A percentile compares a stretch with the other conserved stretches of the same genome.
These are phyloP conservation scores for Ensete glaucum DNA, from an alignment of 176 grass and related monocot genomes.

Conservation along the genomic window DNA sequence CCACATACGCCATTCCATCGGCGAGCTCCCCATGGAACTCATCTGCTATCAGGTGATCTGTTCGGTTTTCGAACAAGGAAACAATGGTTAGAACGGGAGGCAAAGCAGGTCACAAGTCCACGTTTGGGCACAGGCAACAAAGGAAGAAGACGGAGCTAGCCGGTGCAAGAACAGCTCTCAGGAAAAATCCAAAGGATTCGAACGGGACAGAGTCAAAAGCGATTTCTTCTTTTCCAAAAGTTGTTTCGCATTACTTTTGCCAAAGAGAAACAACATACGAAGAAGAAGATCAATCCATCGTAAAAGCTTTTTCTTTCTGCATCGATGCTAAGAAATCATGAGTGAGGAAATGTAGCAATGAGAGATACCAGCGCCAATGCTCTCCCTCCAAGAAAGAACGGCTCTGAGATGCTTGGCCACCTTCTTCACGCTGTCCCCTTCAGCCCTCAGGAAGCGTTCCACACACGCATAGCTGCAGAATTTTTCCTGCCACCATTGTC, in stretches of 20 bases:
- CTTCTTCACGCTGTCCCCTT: slow-evolving; percentile 77
- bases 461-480: slow-evolving; percentile 91
- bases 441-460: slow-evolving; percentile 53
- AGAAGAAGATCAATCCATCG: background rate
- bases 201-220: background rate
- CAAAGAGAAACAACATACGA: background rate
- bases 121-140: no score
- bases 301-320: no score
- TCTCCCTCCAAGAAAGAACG: slow-evolving; percentile 87
- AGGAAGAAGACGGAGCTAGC: no score
- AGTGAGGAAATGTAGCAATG: background rate
- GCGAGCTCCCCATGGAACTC: slow-evolving; percentile 82
- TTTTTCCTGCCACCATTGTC: slow-evolving; percentile 38
- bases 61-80: background rate
- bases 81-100: background rate
- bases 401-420: slow-evolving; percentile 73
- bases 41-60: slow-evolving; percentile 88
- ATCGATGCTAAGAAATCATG: background rate
- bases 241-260: background rate
- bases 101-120: background rate
- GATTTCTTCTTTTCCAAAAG: background rate
- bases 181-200: no score
- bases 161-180: no score
- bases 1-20: slow-evolving; percentile 76
- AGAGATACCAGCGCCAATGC: slow-evolving; percentile 53